Evolutionary conservation across 768 basidiomycete species (phyloP), one percentile per base, ranked within the genome.

Genomic region (Arthromyces matolae): DNA sequence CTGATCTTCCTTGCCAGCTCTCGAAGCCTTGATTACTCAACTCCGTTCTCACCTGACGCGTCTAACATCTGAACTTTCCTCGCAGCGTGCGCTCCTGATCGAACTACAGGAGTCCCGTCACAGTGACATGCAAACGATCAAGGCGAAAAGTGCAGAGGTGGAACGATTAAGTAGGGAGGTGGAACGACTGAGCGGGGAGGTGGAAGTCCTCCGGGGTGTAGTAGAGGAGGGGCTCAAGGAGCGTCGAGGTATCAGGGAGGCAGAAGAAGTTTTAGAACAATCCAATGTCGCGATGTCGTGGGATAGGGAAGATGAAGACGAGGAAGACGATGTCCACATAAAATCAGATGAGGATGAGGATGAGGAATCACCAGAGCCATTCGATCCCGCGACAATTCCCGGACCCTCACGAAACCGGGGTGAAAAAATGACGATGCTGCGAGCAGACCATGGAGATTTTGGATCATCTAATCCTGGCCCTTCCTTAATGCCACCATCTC

Each of bases 191-290:
- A 84, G 80, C 0, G 83, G 83, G 3, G 93, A 98, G 65, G 89
- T 97, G 2, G 86, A 88, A 50, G 85, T 90, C 2, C 72, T 96
- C n/a, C 72, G 87, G 9, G 86, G 83, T 1, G 86, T 93, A 0
- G 89, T 97, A 1, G 89, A 94, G 63, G 86, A 89, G 49, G 91
- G 91, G 4, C 71, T 96, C 44, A 79, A 83, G 51, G 89, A 91
- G 53, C 66, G 92, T 22, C 69, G 85, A 31, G 65, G 72, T 31
- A 72, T 71, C 3, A 68, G 83, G 50, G 83, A 86, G 43, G 60
- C 56, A 0, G 58, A 60, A 4, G 45, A 51, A 5, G 54, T 62
- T 36, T 50, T 57, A 19, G 59, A 62, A n/a, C 53, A 60, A 3
- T 71, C 64, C 10, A 66, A 71, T 37, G 38, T 61, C 23, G 66